A percentile compares a stretch with the other conserved stretches of the same genome.
Evolutionary conservation across 2,329 filamentous ascomycete genomes (phyloP).

Genomic region (Aspergillus hortae): DNA sequence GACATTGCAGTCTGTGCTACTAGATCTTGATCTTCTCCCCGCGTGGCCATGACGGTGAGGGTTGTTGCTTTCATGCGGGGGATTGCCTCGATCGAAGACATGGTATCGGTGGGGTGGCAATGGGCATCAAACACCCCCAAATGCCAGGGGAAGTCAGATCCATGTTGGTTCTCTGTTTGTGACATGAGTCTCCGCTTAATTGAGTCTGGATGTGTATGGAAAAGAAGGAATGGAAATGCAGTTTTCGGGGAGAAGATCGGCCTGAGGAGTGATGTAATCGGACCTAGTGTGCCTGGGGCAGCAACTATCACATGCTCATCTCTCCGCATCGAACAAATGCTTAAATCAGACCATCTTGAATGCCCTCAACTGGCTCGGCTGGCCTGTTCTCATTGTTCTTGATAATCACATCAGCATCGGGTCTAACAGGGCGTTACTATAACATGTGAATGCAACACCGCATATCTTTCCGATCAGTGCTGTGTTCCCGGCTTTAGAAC

Average conservation of each 20-base stretch:
- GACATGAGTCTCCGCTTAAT: background rate
- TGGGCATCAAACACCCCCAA: slow-evolving; percentile 62
- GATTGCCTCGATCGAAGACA: slow-evolving; percentile 54
- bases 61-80: slow-evolving; percentile 55
- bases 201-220: background rate
- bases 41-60: slow-evolving; percentile 62
- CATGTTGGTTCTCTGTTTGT: slow-evolving; percentile 6
- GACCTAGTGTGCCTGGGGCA: slow-evolving; percentile 3
- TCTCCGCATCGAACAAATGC: slow-evolving; percentile 1
- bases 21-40: slow-evolving; percentile 58
- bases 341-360: too few species aligned
- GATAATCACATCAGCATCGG: too few species aligned
- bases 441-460: background rate
- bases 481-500: background rate
- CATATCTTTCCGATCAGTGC: background rate
- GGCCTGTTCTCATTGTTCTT: too few species aligned
- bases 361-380: too few species aligned
- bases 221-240: background rate
- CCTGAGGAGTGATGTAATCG: slow-evolving; percentile 7
- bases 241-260: background rate
- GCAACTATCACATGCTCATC: slow-evolving; percentile 5
- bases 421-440: background rate
- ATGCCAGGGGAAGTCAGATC: slow-evolving; percentile 55
- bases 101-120: slow-evolving; percentile 64
- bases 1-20: slow-evolving; percentile 49